Conservation (phyloP, 805 yeast species). For the Pichia heedii region DNA sequence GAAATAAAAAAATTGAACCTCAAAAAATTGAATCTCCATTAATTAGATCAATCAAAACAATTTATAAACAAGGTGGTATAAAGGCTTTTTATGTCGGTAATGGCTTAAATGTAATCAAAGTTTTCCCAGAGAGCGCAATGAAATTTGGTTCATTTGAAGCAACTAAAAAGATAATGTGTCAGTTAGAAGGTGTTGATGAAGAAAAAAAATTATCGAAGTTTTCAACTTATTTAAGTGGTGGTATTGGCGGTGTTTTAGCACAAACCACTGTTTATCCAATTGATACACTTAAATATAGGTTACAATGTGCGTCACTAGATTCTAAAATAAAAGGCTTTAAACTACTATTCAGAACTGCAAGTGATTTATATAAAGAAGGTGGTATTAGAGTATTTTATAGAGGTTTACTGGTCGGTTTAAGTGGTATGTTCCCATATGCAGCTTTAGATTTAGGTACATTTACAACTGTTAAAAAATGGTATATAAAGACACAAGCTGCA, state of each 20-base stretch:
- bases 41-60: constrained; percentile 65
- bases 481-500: constrained; percentile 54
- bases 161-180: constrained; percentile 64
- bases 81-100: constrained; percentile 89
- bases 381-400: constrained; percentile 75
- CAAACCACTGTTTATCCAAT: constrained; percentile 92
- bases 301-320: constrained; percentile 85
- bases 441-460: constrained; percentile 94
- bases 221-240: constrained; percentile 89
- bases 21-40: constrained; percentile 61
- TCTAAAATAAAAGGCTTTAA: constrained; percentile 50
- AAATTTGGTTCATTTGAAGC: constrained; percentile 94
- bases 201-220: constrained; percentile 59
- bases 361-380: constrained; percentile 69
- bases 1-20: constrained; percentile 33
- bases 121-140: constrained; percentile 95
- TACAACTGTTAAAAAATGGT: constrained; percentile 72
- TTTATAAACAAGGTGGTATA: constrained; percentile 85
- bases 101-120: constrained; percentile 87
- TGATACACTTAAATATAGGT: constrained; percentile 86
- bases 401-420: constrained; percentile 83
- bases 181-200: constrained; percentile 67
- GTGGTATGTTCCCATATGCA: constrained; percentile 96
- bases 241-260: constrained; percentile 89
- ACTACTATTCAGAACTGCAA: constrained; percentile 58